phyloP scores from a whole-genome alignment of 805 yeast species.

The Maudiozyma pseudohumilis region DNA sequence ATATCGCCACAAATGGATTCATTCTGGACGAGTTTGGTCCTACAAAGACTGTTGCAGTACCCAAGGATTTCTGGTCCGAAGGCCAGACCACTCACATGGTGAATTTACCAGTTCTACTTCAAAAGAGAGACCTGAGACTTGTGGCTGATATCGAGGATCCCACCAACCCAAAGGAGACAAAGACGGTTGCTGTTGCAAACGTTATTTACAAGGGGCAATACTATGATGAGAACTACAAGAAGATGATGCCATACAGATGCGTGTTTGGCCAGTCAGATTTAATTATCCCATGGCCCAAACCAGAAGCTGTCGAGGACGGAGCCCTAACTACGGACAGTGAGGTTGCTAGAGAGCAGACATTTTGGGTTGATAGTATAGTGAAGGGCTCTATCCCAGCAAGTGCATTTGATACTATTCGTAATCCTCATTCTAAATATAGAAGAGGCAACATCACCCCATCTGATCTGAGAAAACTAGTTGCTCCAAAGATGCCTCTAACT shows the following conservation, averaged over 20 bases:
- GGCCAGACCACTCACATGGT: slow-evolving; percentile 64
- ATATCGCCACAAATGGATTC: slow-evolving; percentile 50
- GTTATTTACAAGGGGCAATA: slow-evolving; percentile 57
- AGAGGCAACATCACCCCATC: slow-evolving; percentile 52
- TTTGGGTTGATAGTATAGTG: slow-evolving; percentile 56
- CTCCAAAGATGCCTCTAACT: slow-evolving; percentile 72
- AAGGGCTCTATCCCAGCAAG: slow-evolving; percentile 60
- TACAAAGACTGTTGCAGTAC: slow-evolving; percentile 52
- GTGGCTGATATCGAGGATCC: slow-evolving; percentile 71
- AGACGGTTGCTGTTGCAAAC: slow-evolving; percentile 71
- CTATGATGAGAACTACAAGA: slow-evolving; percentile 64
- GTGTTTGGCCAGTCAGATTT: slow-evolving; percentile 60
- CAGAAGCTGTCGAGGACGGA: slow-evolving; percentile 47
- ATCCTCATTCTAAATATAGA: slow-evolving; percentile 60
- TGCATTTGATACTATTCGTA: slow-evolving; percentile 60
- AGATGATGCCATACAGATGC: slow-evolving; percentile 66
- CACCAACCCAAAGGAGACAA: slow-evolving; percentile 41
- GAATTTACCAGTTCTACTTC: slow-evolving; percentile 56
- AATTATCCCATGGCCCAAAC: slow-evolving; percentile 85
- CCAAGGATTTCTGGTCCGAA: slow-evolving; percentile 61
- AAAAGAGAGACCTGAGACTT: slow-evolving; percentile 52
- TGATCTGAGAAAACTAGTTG: slow-evolving; percentile 51
- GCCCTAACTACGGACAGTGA: slow-evolving; percentile 46
- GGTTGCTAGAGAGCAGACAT: slow-evolving; percentile 61
- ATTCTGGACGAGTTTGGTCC: slow-evolving; percentile 61